These are phyloP conservation scores for Dentipellis sp. DNA, from an alignment of 768 basidiomycete genomes.

Conservation along the genomic window DNA sequence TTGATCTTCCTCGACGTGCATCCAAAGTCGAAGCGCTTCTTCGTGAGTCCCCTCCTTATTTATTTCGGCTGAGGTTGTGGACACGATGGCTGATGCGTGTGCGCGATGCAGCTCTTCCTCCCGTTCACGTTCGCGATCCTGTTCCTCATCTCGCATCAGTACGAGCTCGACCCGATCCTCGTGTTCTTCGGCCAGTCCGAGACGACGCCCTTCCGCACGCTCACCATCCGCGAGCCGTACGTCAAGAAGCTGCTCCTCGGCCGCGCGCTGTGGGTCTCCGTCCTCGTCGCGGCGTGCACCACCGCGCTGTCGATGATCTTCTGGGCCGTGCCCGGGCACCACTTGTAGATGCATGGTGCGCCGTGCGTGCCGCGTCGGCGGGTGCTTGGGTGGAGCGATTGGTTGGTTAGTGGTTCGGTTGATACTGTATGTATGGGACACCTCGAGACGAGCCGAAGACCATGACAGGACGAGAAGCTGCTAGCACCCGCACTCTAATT, in stretches of 20 bases:
- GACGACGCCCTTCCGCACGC: constrained; percentile 93
- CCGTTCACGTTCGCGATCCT: constrained; percentile 87
- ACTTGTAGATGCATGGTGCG: constrained; percentile 56
- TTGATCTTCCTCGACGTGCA: constrained; percentile 90
- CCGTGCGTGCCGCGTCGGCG: no score
- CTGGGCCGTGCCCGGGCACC: constrained; percentile 92
- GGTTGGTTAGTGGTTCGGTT: no score
- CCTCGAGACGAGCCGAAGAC: no score
- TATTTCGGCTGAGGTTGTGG: constrained; percentile 3
- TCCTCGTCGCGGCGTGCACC: constrained; percentile 69
- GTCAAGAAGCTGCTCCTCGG: constrained; percentile 85
- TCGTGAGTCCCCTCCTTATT: constrained; percentile 53
- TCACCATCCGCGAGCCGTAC: constrained; percentile 87
- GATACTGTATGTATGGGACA: no score
- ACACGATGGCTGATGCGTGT: not conserved
- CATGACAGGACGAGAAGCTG: not conserved
- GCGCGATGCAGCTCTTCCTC: constrained; percentile 66
- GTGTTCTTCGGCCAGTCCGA: constrained; percentile 92
- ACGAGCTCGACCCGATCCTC: constrained; percentile 93
- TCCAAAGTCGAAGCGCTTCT: constrained; percentile 88
- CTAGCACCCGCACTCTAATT: no score
- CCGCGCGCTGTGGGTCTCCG: constrained; percentile 84
- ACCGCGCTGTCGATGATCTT: constrained; percentile 84
- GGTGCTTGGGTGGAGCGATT: no score
- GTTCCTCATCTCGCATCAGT: constrained; percentile 91